Percentiles rank a stretch among this genome's conserved stretches.
phyloP scores from a whole-genome alignment of 768 basidiomycete species.

The Multifurca ochricompacta region DNA sequence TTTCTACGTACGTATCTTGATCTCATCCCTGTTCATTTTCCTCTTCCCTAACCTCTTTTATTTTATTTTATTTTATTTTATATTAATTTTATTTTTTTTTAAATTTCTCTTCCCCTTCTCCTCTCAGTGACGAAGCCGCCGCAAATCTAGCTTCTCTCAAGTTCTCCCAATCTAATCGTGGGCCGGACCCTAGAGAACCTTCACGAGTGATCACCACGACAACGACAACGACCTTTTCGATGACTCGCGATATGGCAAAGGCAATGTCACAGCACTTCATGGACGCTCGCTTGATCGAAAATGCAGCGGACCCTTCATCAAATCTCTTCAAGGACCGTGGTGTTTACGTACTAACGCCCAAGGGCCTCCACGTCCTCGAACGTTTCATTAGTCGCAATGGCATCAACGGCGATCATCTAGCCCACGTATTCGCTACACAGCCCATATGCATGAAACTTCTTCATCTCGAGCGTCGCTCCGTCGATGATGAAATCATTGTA shows the following conservation, averaged over 20 bases:
- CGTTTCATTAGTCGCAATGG: slow-evolving; percentile 99
- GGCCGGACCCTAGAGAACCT: slow-evolving; percentile 96
- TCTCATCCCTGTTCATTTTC: slow-evolving; percentile 4
- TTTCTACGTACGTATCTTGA: slow-evolving; percentile 71
- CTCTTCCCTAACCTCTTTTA: slow-evolving; percentile 11
- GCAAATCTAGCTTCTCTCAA: slow-evolving; percentile 91
- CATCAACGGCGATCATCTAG: slow-evolving; percentile 89
- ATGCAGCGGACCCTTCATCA: slow-evolving; percentile 82
- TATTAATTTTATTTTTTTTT: slow-evolving; percentile 7
- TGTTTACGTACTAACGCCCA: slow-evolving; percentile 91
- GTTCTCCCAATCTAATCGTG: slow-evolving; percentile 98
- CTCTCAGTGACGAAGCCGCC: slow-evolving; percentile 85
- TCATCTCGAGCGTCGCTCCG: slow-evolving; percentile 86
- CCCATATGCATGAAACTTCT: slow-evolving; percentile 97
- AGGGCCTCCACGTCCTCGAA: slow-evolving; percentile 96
- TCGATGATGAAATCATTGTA: slow-evolving; percentile 97
- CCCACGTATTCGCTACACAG: slow-evolving; percentile 81
- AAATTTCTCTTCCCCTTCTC: slow-evolving; percentile 12
- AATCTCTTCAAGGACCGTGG: slow-evolving; percentile 97
- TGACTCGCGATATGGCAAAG: slow-evolving; percentile 99
- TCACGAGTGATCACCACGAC: slow-evolving; percentile 98
- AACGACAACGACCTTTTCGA: slow-evolving; percentile 98
- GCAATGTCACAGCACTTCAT: slow-evolving; percentile 99
- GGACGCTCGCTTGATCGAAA: slow-evolving; percentile 97
- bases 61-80: slow-evolving; percentile 2